Percentiles rank a stretch among this genome's conserved stretches.
Evolutionary conservation across 345 rosid species (phyloP).

Genomic region (Noccaea caerulescens): DNA sequence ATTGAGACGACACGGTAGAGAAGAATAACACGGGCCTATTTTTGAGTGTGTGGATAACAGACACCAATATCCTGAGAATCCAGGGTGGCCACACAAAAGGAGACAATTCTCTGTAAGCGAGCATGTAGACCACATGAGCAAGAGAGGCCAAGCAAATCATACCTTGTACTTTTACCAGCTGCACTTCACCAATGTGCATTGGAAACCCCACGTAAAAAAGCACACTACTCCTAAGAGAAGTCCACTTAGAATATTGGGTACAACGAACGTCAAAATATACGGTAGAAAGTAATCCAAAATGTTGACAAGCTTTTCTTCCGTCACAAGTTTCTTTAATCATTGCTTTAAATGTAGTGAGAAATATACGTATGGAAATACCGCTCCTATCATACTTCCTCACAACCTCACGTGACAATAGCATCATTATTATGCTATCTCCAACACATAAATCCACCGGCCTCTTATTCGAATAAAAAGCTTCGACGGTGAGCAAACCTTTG

Average conservation of each 20-base stretch:
- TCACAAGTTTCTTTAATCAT: neutral
- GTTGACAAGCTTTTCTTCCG: neutral
- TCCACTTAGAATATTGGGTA: neutral
- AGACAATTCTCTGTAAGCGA: neutral
- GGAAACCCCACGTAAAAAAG: neutral
- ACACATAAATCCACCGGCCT: neutral
- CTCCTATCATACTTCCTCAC: neutral
- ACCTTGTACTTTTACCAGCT: neutral
- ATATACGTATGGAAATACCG: neutral
- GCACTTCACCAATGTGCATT: neutral
- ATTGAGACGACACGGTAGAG: too few species aligned
- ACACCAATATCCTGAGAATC: too few species aligned
- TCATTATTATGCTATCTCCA: neutral
- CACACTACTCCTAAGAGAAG: neutral
- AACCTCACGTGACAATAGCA: neutral
- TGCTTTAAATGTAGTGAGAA: neutral
- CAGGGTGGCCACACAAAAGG: neutral
- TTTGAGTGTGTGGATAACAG: too few species aligned
- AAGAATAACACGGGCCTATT: too few species aligned
- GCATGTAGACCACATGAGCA: neutral
- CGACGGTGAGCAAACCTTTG: neutral
- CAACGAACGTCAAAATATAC: too few species aligned
- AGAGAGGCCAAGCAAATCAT: neutral
- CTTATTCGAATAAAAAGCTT: neutral
- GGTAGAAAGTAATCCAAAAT: too few species aligned